Percentiles rank a stretch among this genome's conserved stretches.
phyloP scores from a whole-genome alignment of 2,329 filamentous ascomycete genomes.

The Venturia effusa region DNA sequence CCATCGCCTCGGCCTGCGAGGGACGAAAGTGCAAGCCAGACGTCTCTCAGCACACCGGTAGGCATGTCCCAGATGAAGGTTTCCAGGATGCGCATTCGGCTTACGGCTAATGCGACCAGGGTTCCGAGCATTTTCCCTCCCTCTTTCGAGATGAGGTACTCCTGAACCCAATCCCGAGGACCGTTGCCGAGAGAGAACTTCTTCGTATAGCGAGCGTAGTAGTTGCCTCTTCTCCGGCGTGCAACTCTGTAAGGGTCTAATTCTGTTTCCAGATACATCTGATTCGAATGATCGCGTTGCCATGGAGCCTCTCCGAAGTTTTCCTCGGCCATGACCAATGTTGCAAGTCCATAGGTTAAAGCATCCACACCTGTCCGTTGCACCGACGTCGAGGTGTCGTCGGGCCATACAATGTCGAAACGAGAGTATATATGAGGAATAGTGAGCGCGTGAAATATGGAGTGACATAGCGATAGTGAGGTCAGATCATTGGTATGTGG shows the following conservation, averaged over 20 bases:
- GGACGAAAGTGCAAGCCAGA: conserved; percentile 68
- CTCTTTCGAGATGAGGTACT: conserved; percentile 74
- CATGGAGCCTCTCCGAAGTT: conserved; percentile 37
- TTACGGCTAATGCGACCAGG: conserved; percentile 66
- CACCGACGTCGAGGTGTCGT: conserved; percentile 52
- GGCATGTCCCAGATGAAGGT: conserved; percentile 86
- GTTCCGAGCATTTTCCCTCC: conserved; percentile 84
- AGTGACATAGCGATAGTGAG: conserved; percentile 66
- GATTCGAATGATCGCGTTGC: conserved; percentile 10
- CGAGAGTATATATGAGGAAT: conserved; percentile 73
- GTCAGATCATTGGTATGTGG: conserved; percentile 75
- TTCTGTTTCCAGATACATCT: conserved; percentile 6
- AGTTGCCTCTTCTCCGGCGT: conserved; percentile 50
- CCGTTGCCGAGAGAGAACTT: conserved; percentile 83
- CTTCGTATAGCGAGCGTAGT: conserved; percentile 67
- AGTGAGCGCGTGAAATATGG: conserved; percentile 62
- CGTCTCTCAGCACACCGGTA: conserved; percentile 68
- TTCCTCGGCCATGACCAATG: conserved; percentile 62
- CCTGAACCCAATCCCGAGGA: conserved; percentile 64
- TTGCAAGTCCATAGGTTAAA: conserved; percentile 71
- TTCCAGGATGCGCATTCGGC: conserved; percentile 71
- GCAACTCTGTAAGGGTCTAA: conserved; percentile 24
- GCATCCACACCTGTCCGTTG: conserved; percentile 68
- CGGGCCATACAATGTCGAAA: conserved; percentile 84
- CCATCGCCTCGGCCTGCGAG: conserved; percentile 51